Base-by-base conservation (phyloP, 148 eudicot species). In the Fagopyrum homotropicum region DNA sequence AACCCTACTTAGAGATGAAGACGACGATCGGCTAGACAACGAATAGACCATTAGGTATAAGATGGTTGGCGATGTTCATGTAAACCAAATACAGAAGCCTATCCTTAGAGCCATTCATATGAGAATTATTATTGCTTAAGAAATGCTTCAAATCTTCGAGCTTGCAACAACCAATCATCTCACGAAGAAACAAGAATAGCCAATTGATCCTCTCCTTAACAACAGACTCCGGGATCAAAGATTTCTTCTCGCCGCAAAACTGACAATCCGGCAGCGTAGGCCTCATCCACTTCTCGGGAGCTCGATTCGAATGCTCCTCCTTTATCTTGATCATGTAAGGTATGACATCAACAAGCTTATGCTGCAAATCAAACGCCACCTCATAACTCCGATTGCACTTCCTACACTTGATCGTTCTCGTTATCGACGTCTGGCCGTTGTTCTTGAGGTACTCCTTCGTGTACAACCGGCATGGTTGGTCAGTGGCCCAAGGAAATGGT, bases 1-100 rank as follows among this genome's bases (percentile, higher is more conserved):
- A 22, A 22, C 51, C 10, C 26, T 22, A 22, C 26, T 22, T 22
- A 22, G 26, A 22, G 26, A 22, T 22, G 26, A 22, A 22, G 26
- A 22, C 26, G 26, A 22, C 26, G 26, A 22, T 22, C 26, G 12
- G 5, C 26, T 70, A 70, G 9, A 70, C 12, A 44, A 45, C 73
- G 45, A 70, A 70, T 6, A 51, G 73, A n/a, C 10, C 51, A 7
- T 2, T 70, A 4, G 85, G 79, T 14, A 79, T 64, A 35, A 85
- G 81, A 46, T 82, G 85, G 56, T 72, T 74, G 64, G 81, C 78
- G 10, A 85, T 47, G 0, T 45, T 75, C 9, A 78, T 14, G 49
- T 85, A 85, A 55, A 79, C n/a, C 81, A 22, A 22, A 22, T 22
- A 22, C 26, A 0, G 26, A 22, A 22, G 26, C 26, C 26, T 22